A percentile compares a stretch with the other conserved stretches of the same genome.
phyloP scores from a whole-genome alignment of 331 rosid species.

The Saraca asoca region DNA sequence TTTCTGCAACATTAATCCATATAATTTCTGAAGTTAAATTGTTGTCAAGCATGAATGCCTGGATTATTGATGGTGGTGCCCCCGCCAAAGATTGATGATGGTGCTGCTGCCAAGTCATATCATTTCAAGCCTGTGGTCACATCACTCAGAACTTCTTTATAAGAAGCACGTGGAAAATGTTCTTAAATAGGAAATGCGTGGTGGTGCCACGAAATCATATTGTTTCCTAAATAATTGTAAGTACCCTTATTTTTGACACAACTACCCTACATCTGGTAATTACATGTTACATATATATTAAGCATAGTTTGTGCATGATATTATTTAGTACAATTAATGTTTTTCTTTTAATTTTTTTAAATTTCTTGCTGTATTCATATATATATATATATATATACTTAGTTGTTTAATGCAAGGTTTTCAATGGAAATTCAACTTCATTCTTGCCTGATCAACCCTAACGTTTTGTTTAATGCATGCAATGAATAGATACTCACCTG shows the following conservation, averaged over 20 bases:
- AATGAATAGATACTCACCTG: no score
- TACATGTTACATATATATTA: no score
- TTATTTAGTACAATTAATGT: no score
- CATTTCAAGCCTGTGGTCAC: not conserved
- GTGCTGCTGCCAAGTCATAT: not conserved
- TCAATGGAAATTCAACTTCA: not conserved
- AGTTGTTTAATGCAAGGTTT: not conserved
- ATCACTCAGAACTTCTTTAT: not conserved
- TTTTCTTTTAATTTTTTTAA: no score
- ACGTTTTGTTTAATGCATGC: no score
- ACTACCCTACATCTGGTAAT: no score
- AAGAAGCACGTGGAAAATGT: not conserved
- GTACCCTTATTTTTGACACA: no score
- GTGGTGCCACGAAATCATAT: not conserved
- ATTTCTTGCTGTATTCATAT: not conserved
- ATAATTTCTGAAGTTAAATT: slow-evolving; percentile 12
- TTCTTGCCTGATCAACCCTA: not conserved
- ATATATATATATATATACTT: not conserved
- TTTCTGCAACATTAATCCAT: slow-evolving; percentile 29
- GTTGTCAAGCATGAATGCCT: slow-evolving; percentile 20
- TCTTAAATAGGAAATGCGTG: no score
- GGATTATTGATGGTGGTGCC: slow-evolving; percentile 23
- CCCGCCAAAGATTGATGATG: slow-evolving; percentile 21
- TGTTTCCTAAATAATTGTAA: no score
- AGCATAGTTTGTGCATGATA: no score